Percentiles rank a stretch among this genome's conserved stretches.
Evolutionary conservation across 1,284 basidiomycete genomes (phyloP).

Genomic region (Malassezia pachydermatis): DNA sequence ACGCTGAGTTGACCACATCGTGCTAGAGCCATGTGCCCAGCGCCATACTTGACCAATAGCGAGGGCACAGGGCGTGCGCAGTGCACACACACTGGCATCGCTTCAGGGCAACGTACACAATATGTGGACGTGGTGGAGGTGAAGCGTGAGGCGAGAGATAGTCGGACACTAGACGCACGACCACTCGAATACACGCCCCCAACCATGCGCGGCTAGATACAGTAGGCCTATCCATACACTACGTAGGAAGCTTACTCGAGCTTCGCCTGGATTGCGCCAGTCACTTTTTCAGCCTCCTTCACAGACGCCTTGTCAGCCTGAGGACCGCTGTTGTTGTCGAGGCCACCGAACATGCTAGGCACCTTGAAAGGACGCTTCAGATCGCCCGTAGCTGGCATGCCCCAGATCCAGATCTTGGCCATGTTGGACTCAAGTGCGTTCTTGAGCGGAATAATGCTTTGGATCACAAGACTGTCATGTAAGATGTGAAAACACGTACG

Average conservation of each 20-base stretch:
- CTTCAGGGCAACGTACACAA: no score
- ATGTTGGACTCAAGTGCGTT: constrained; percentile 47
- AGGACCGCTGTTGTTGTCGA: constrained; percentile 44
- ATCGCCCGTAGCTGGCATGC: constrained; percentile 61
- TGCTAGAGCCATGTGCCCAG: constrained; percentile 12
- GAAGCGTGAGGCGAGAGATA: background rate
- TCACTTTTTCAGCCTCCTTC: constrained; percentile 71
- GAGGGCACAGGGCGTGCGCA: constrained; percentile 12
- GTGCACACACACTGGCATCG: constrained; percentile 21
- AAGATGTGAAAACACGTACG: constrained; percentile 17
- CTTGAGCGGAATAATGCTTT: constrained; percentile 46
- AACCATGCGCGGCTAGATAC: no score
- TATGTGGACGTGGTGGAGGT: background rate
- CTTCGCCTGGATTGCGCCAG: constrained; percentile 51
- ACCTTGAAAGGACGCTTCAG: constrained; percentile 83
- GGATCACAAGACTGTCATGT: constrained; percentile 33
- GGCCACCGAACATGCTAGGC: constrained; percentile 58
- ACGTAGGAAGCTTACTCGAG: constrained; percentile 9
- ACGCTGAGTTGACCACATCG: constrained; percentile 13
- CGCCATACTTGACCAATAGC: constrained; percentile 14
- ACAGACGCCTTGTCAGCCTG: constrained; percentile 71
- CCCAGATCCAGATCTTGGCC: constrained; percentile 47
- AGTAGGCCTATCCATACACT: no score
- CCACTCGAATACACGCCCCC: no score
- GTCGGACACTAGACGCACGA: background rate